Base-by-base conservation (phyloP, 2,329 filamentous ascomycete species). In the Aspergillus floridensis region DNA sequence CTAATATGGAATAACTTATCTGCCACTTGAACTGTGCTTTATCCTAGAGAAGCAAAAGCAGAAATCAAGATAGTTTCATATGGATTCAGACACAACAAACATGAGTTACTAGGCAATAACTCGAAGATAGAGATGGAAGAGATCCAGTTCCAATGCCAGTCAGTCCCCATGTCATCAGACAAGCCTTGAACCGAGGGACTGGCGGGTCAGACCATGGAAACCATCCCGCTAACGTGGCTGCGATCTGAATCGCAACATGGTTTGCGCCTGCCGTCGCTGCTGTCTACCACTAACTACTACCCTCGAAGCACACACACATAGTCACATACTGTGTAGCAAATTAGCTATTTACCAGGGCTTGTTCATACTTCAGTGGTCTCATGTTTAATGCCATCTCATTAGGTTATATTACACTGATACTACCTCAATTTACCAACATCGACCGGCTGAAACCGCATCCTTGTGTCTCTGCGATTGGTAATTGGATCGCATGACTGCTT, bases 161-260 rank as follows among this genome's bases (percentile, higher is more conserved):
- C 26, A 29, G 26, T 22, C 29, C 44, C 35, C 57, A 56, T 49
- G 46, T 49, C 49, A 60, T 31, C 58, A 57, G 58, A 54, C 60
- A 57, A 58, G 24, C 53, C 38, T 35, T 35, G 58, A 60, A 32
- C 53, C 53, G 44, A 59, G 14, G 57, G 47, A 54, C 38, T 50
- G 19, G 41, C 54, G 49, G 58, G 35, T 49, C 47, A 46, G 38
- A 55, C 53, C 53, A 55, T 53, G 38, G 52, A 26, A n/a, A 41
- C 16, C 52, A 29, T 59, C 58, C 56, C 50, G 38, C 51, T 52
- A 63, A 60, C 55, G 49, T 59, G 61, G 61, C 56, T 57, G 56
- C 56, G 58, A 60, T 61, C 56, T 58, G 56, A 63, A 49, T 58
- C 53, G 58, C 53, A 53, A 53, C 51, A 48, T 53, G 7, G 26